Evolutionary conservation across 1,284 basidiomycete species (phyloP).

Genomic region (Bondarzewia mesenterica): DNA sequence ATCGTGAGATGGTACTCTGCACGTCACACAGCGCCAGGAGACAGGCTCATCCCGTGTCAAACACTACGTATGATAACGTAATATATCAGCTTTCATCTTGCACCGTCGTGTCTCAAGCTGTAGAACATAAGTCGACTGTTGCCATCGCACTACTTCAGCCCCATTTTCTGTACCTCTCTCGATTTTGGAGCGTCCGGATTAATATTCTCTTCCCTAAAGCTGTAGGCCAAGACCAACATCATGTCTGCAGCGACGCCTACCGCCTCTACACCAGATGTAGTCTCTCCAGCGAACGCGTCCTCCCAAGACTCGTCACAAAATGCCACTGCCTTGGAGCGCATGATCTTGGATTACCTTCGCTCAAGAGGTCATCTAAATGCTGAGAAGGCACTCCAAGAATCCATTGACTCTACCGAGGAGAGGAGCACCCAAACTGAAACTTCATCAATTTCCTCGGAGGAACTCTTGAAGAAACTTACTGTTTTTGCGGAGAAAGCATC

Average conservation of each 20-base stretch:
- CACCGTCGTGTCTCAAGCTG: too few species aligned
- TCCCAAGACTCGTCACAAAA: slow-evolving; percentile 26
- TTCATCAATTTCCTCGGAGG: slow-evolving; percentile 42
- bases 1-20: too few species aligned
- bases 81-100: too few species aligned
- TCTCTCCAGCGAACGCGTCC: slow-evolving; percentile 16
- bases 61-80: too few species aligned
- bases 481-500: slow-evolving; percentile 60
- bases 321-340: slow-evolving; percentile 41
- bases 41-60: too few species aligned
- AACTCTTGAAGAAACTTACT: slow-evolving; percentile 58
- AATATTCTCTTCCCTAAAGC: background rate
- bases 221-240: too few species aligned
- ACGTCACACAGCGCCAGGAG: too few species aligned
- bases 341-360: slow-evolving; percentile 81
- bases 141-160: too few species aligned
- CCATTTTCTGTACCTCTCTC: too few species aligned
- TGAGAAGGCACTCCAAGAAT: slow-evolving; percentile 66
- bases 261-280: slow-evolving; percentile 25
- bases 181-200: too few species aligned
- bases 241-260: slow-evolving; percentile 42
- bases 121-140: too few species aligned
- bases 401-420: slow-evolving; percentile 50
- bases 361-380: slow-evolving; percentile 74
- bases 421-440: slow-evolving; percentile 43